These are phyloP conservation scores for Diaporthe citri DNA, from an alignment of 2,329 filamentous ascomycete species.

Conservation along the genomic window DNA sequence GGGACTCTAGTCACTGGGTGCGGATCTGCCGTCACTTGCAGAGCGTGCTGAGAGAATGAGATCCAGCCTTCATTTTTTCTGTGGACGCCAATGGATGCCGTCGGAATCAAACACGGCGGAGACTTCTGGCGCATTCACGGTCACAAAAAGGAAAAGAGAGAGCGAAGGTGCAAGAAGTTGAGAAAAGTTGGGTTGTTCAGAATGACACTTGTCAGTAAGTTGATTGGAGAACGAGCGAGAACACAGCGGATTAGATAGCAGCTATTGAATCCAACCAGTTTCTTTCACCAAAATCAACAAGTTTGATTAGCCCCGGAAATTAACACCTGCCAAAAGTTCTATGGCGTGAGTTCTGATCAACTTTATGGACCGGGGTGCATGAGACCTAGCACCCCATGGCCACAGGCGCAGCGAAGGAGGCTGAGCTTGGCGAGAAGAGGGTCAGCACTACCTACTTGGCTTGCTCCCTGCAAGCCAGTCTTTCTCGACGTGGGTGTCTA, in stretches of 20 bases:
- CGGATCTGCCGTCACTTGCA: neutral
- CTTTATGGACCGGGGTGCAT: neutral
- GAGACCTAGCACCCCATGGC: neutral
- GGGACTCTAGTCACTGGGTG: neutral
- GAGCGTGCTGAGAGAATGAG: neutral
- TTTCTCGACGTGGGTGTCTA: neutral
- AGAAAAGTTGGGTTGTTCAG: neutral
- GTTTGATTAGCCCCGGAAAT: neutral
- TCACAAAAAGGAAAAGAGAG: neutral
- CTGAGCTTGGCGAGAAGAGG: slow-evolving; percentile 16
- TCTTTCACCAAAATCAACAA: neutral
- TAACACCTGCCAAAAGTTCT: neutral
- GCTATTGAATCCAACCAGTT: neutral
- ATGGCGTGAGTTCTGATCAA: neutral
- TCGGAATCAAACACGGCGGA: neutral
- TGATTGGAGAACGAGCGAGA: neutral
- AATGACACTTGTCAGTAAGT: neutral
- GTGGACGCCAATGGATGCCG: neutral
- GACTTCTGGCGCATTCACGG: neutral
- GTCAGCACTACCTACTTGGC: slow-evolving; percentile 15
- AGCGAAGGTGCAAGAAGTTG: neutral
- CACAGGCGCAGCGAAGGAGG: slow-evolving; percentile 3
- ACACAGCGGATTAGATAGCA: neutral
- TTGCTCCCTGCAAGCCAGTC: neutral
- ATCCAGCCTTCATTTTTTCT: neutral